Evolutionary conservation across 768 basidiomycete species (phyloP), one percentile per base, ranked within the genome.

Genomic region (Hygrocybe punicea): DNA sequence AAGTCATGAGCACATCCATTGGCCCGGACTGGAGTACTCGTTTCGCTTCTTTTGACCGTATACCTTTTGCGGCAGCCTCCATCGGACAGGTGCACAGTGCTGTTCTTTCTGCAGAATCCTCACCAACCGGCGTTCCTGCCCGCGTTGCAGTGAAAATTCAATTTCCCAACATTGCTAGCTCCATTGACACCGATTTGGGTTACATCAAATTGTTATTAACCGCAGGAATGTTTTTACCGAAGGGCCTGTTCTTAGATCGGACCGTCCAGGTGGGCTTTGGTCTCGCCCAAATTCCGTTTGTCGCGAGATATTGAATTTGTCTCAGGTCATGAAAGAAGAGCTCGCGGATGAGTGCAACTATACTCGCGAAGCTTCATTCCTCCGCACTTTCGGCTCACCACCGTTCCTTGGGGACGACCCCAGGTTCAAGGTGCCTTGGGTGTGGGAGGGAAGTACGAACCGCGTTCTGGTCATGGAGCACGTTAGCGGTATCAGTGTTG

Each of bases 81-180:
- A 98, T 99, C 34, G 97, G 97, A 0, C 96, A 99, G 69, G 96
- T 98, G 1, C 96, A 99, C 65, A 73, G 66, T 0, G 96, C 90
- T 0, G 74, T 81, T 2, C 79, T 98, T 10, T 69, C 80, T 0
- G 70, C 83, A 0, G 61, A 71, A 13, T 67, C 71, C 23, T 83
- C 82, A 3, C 82, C 85, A 2, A 86, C 84, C 6, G 80, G 81
- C 16, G 69, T 62, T 42, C 75, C 80, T 1, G 84, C 80, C 57
- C 76, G 71, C 4, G 87, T 90, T 24, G 90, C 90, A 0, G 84
- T 91, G 5, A 98, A 99, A 70, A 81, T 98, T 17, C 97, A 99
- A 66, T 99, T 98, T 70, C 97, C 97, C 0, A 91, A 92, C 63
- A 91, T 99, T 48, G 84, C 79, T 8, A 77, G 85, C 42, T 94